These are phyloP conservation scores for Didymella keratinophila DNA, from an alignment of 2,329 filamentous ascomycete species.

Conservation along the genomic window DNA sequence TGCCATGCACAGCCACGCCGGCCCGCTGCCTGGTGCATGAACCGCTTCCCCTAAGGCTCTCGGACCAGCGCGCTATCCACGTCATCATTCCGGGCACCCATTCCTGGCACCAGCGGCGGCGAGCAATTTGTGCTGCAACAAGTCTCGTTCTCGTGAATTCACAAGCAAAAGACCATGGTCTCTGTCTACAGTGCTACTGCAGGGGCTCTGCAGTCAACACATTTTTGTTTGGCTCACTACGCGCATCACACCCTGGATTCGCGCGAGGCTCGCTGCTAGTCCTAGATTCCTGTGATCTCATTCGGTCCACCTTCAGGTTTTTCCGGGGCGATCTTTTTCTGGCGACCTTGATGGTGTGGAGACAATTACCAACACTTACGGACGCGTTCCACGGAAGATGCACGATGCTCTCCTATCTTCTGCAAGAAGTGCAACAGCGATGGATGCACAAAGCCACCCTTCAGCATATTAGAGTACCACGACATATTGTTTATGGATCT, in stretches of 20 bases:
- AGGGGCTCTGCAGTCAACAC: background rate
- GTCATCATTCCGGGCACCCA: conserved; percentile 27
- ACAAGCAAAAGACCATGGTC: background rate
- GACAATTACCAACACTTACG: background rate
- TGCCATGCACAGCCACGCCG: conserved; percentile 19
- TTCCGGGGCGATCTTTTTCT: conserved; percentile 6
- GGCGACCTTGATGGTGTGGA: conserved; percentile 7
- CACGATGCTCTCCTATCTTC: conserved; percentile 2
- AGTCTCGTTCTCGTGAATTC: conserved; percentile 6
- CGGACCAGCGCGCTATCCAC: conserved; percentile 29
- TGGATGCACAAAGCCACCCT: conserved; percentile 6
- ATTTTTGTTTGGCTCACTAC: background rate
- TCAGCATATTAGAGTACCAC: background rate
- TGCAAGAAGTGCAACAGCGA: background rate
- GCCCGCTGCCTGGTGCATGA: conserved; percentile 20
- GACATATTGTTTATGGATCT: conserved; percentile 19
- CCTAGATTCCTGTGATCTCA: conserved; percentile 4
- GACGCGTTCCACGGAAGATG: background rate
- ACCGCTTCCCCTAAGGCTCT: conserved; percentile 29
- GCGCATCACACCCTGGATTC: conserved; percentile 9
- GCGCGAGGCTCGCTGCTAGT: conserved; percentile 3
- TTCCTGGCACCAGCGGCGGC: conserved; percentile 15
- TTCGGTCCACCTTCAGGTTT: conserved; percentile 15
- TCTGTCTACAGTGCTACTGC: background rate
- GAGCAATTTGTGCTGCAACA: conserved; percentile 9